Percentiles rank a stretch among this genome's conserved stretches.
Conservation (phyloP, 352 stramenopile species). For the Phytophthora chlamydospora region DNA sequence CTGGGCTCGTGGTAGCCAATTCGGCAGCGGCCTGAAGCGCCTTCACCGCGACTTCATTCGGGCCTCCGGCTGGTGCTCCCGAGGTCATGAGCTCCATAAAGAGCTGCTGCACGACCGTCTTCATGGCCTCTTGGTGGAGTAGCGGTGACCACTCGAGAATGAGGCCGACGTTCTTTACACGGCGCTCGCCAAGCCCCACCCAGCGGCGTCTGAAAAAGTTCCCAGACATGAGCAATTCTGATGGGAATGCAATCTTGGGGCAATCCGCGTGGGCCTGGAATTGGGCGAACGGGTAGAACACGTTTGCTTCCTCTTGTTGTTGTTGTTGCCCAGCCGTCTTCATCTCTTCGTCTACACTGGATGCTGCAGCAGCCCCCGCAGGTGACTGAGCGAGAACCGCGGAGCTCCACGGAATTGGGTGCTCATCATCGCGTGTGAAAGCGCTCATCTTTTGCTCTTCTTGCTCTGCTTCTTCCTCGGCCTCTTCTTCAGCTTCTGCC, state of each 20-base stretch:
- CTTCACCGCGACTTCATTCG: constrained; percentile 79
- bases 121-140: constrained; percentile 78
- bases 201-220: constrained; percentile 91
- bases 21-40: constrained; percentile 45
- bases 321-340: constrained; percentile 31
- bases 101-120: constrained; percentile 62
- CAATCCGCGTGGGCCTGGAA: constrained; percentile 84
- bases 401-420: constrained; percentile 83
- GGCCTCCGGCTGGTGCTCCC: constrained; percentile 21
- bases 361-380: constrained; percentile 8
- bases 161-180: constrained; percentile 90
- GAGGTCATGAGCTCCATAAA: constrained; percentile 60
- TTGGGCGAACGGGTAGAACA: constrained; percentile 80
- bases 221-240: constrained; percentile 74
- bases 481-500: constrained; percentile 87
- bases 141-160: constrained; percentile 89
- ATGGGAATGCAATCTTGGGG: constrained; percentile 74
- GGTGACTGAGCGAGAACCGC: constrained; percentile 45
- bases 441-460: constrained; percentile 93
- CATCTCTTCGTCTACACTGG: constrained; percentile 27
- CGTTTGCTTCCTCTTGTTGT: constrained; percentile 54
- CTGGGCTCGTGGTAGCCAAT: constrained; percentile 33
- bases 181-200: constrained; percentile 86
- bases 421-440: constrained; percentile 90
- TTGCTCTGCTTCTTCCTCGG: constrained; percentile 89